Evolutionary conservation across 106 monocot species (phyloP).

Genomic region (Narthecium ossifragum): DNA sequence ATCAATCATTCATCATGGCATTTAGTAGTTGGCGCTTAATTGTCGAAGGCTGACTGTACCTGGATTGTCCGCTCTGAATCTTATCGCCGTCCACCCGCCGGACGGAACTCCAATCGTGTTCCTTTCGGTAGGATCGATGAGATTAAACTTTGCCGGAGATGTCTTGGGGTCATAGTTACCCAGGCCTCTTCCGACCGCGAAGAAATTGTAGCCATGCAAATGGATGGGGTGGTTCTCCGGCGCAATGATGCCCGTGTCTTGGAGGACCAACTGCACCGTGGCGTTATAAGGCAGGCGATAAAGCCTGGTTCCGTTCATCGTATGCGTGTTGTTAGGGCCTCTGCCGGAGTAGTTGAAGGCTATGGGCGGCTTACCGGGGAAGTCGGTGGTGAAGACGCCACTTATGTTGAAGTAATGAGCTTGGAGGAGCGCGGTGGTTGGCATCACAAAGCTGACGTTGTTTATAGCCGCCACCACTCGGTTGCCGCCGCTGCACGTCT

Average conservation of each 20-base stretch:
- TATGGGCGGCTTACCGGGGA: slow-evolving; percentile 31
- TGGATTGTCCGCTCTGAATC: slow-evolving; percentile 18
- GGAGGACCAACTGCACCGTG: slow-evolving; percentile 9
- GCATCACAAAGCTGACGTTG: slow-evolving; percentile 63
- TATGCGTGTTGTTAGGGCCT: slow-evolving; percentile 21
- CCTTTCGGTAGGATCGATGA: slow-evolving; percentile 11
- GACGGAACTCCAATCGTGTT: slow-evolving; percentile 10
- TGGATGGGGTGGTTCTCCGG: slow-evolving; percentile 15
- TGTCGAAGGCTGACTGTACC: no score
- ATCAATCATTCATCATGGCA: no score
- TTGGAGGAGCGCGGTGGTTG: slow-evolving; percentile 39
- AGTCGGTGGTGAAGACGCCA: slow-evolving; percentile 40
- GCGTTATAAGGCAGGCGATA: slow-evolving; percentile 17
- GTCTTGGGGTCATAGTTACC: slow-evolving; percentile 5
- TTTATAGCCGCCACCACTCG: slow-evolving; percentile 44
- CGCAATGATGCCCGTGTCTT: slow-evolving; percentile 5
- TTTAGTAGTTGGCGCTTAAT: no score
- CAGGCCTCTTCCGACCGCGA: slow-evolving; percentile 12
- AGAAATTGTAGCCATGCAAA: slow-evolving; percentile 16
- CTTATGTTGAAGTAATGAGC: slow-evolving; percentile 46
- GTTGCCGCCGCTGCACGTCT: slow-evolving; percentile 21
- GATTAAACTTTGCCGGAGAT: slow-evolving; percentile 5
- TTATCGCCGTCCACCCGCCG: slow-evolving; percentile 10
- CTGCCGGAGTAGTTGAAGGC: slow-evolving; percentile 28
- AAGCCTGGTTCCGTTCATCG: slow-evolving; percentile 25